These are phyloP conservation scores for Phytomonas sp. DNA, from an alignment of 208 protist species.

Conservation along the genomic window DNA sequence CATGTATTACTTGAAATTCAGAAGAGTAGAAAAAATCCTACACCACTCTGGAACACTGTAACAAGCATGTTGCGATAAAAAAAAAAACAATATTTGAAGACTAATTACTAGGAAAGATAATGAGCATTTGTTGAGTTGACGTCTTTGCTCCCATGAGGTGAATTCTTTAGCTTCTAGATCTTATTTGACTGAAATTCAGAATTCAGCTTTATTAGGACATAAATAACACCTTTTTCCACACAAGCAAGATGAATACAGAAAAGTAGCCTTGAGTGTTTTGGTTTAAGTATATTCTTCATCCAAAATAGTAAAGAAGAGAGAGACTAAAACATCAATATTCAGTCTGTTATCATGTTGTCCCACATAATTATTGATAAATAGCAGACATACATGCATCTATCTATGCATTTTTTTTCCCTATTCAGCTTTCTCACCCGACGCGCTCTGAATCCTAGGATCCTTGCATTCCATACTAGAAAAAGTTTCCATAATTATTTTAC, in stretches of 20 bases:
- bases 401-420: not conserved
- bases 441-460: not conserved
- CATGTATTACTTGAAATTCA: not conserved
- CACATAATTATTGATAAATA: not conserved
- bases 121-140: not conserved
- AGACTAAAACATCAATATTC: not conserved
- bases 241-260: not conserved
- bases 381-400: constrained; percentile 12
- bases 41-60: not conserved
- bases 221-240: constrained; percentile 5
- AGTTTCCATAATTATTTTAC: constrained; percentile 11
- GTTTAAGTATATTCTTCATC: not conserved
- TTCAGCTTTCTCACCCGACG: not conserved
- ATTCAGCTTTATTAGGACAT: not conserved
- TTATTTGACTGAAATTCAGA: not conserved
- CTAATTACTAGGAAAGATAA: constrained; percentile 1
- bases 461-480: not conserved
- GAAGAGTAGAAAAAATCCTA: not conserved
- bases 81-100: constrained; percentile 1
- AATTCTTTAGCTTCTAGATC: not conserved
- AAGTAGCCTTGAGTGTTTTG: not conserved
- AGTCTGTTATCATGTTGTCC: not conserved
- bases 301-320: not conserved
- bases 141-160: not conserved
- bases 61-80: not conserved